These are phyloP conservation scores for Areca catechu DNA, from an alignment of 176 grass and related monocot species.

Conservation along the genomic window DNA sequence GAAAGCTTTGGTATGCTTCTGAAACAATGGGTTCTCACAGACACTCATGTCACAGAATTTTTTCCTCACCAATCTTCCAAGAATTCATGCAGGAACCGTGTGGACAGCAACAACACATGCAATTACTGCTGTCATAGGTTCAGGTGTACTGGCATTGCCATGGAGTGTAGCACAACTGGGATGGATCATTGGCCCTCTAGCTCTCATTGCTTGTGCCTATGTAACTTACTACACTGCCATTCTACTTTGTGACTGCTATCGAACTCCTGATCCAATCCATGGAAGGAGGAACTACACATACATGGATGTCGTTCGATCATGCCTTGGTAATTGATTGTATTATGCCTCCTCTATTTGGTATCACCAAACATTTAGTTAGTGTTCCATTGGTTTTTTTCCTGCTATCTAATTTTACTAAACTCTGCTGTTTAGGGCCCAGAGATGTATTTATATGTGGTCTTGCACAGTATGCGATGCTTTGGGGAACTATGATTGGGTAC, in stretches of 20 bases:
- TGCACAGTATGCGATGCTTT: too few species aligned
- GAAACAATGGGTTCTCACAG: too few species aligned
- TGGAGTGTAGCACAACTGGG: slow-evolving; percentile 99
- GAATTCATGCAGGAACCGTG: slow-evolving; percentile 43
- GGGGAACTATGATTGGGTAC: too few species aligned
- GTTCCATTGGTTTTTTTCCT: neutral
- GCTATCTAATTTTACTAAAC: too few species aligned
- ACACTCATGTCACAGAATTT: too few species aligned
- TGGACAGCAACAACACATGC: slow-evolving; percentile 94
- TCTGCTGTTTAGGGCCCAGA: too few species aligned
- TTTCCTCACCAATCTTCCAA: neutral
- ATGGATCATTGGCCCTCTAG: slow-evolving; percentile 71
- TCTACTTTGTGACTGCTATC: slow-evolving; percentile 81
- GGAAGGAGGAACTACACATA: slow-evolving; percentile 20
- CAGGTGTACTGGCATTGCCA: slow-evolving; percentile 81
- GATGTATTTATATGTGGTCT: too few species aligned
- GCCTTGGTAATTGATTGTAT: too few species aligned
- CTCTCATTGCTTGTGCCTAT: slow-evolving; percentile 69
- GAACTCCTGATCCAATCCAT: slow-evolving; percentile 72
- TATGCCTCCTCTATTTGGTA: too few species aligned
- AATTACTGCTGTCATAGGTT: slow-evolving; percentile 81
- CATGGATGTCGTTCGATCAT: too few species aligned
- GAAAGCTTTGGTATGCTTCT: too few species aligned
- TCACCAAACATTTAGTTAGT: too few species aligned
- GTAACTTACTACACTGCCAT: slow-evolving; percentile 83